Conservation (phyloP, 2,329 filamentous ascomycete species). For the Tothia fuscella region DNA sequence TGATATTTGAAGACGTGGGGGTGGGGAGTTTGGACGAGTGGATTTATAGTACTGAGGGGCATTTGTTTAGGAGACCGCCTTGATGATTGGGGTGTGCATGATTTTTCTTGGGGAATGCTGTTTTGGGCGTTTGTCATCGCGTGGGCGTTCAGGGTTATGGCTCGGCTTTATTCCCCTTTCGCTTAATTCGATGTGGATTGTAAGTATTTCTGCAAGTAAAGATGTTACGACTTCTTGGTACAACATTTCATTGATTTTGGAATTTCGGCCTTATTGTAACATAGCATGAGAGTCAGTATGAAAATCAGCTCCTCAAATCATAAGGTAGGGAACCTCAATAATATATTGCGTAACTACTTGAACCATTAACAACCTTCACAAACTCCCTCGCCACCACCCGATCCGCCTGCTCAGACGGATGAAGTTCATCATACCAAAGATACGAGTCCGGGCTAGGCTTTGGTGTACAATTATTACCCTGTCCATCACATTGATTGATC, state of each 20-base stretch:
- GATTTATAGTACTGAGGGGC: conserved; percentile 43
- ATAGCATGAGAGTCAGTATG: background rate
- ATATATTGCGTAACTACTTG: conserved; percentile 35
- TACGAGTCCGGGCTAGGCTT: conserved; percentile 44
- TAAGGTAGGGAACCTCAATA: conserved; percentile 15
- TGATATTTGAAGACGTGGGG: conserved; percentile 49
- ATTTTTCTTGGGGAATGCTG: too few relatives aligned
- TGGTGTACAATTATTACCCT: conserved; percentile 26
- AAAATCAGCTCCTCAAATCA: background rate
- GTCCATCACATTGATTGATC: conserved; percentile 41
- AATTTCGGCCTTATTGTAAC: background rate
- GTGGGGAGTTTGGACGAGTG: conserved; percentile 52
- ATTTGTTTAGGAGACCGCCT: conserved; percentile 16
- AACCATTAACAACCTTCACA: conserved; percentile 40
- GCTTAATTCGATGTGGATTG: background rate
- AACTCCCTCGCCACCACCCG: conserved; percentile 46
- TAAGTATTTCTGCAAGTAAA: background rate
- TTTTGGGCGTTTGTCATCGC: too few relatives aligned
- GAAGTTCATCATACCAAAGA: conserved; percentile 63
- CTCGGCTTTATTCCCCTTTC: background rate
- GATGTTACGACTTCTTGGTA: background rate
- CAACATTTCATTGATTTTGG: background rate
- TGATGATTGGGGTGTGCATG: too few relatives aligned
- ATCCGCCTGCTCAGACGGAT: conserved; percentile 55
- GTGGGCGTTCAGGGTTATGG: background rate